These are phyloP conservation scores for Hymenoscyphus repandus DNA, from an alignment of 2,329 filamentous ascomycete genomes.

Conservation along the genomic window DNA sequence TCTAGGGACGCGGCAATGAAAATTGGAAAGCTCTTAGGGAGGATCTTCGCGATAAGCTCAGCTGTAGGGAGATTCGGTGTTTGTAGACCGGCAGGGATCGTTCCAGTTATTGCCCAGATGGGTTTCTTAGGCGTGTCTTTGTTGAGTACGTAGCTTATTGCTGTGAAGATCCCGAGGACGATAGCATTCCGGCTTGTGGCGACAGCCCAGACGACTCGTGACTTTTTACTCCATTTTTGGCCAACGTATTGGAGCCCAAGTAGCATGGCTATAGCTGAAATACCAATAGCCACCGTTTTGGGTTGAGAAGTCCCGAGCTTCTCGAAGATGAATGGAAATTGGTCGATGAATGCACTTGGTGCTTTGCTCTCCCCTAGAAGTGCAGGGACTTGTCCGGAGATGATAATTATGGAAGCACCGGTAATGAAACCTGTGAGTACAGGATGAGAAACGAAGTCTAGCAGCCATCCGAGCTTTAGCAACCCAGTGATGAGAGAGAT, in stretches of 20 bases:
- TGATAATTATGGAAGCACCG: slow-evolving; percentile 60
- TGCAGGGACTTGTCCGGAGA: slow-evolving; percentile 53
- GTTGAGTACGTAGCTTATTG: slow-evolving; percentile 59
- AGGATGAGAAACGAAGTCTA: slow-evolving; percentile 62
- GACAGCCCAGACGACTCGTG: slow-evolving; percentile 53
- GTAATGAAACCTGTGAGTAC: slow-evolving; percentile 62
- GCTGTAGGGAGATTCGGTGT: slow-evolving; percentile 43
- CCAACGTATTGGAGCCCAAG: slow-evolving; percentile 44
- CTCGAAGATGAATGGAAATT: slow-evolving; percentile 54
- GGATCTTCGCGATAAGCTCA: slow-evolving; percentile 47
- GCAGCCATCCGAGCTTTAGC: slow-evolving; percentile 57
- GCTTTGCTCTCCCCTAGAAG: slow-evolving; percentile 35
- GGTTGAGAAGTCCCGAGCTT: slow-evolving; percentile 49
- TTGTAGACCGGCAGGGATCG: slow-evolving; percentile 50
- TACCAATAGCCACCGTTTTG: slow-evolving; percentile 48
- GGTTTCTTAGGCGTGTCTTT: slow-evolving; percentile 28
- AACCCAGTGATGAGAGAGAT: slow-evolving; percentile 56
- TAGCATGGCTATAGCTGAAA: slow-evolving; percentile 52
- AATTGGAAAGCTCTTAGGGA: slow-evolving; percentile 50
- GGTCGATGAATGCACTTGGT: slow-evolving; percentile 46
- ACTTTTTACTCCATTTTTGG: slow-evolving; percentile 52
- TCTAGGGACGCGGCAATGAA: slow-evolving; percentile 46
- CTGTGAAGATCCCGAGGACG: slow-evolving; percentile 55
- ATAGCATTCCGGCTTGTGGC: slow-evolving; percentile 58
- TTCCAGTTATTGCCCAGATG: slow-evolving; percentile 52